A percentile compares a stretch with the other conserved stretches of the same genome.
These are phyloP conservation scores for Backusella liffmaniae DNA, from an alignment of 192 early-diverging fungal genomes.

Conservation along the genomic window DNA sequence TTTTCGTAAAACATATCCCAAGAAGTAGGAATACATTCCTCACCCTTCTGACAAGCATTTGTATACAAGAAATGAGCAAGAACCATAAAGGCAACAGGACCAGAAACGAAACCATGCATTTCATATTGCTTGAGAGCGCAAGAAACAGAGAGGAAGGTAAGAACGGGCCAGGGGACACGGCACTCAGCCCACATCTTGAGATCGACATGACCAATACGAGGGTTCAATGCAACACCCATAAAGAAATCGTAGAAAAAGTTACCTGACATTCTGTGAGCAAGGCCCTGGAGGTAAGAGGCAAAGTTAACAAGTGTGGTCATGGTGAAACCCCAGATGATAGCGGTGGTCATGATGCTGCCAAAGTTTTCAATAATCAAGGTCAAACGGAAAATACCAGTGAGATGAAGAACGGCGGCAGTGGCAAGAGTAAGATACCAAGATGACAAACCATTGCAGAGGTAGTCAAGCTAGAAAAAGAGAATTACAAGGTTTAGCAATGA, in stretches of 20 bases:
- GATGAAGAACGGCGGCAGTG: constrained; percentile 44
- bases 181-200: constrained; percentile 54
- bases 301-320: constrained; percentile 42
- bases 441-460: constrained; percentile 53
- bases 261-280: constrained; percentile 55
- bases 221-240: constrained; percentile 48
- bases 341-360: constrained; percentile 54
- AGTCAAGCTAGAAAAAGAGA: constrained; percentile 37
- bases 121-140: constrained; percentile 48
- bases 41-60: constrained; percentile 50
- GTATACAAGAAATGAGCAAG: constrained; percentile 50
- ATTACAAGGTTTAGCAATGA: background rate
- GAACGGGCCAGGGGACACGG: constrained; percentile 45
- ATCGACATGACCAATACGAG: constrained; percentile 44
- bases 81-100: constrained; percentile 43
- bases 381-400: constrained; percentile 43
- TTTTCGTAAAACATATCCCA: constrained; percentile 59
- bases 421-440: constrained; percentile 49
- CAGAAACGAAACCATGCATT: constrained; percentile 36
- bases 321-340: constrained; percentile 48
- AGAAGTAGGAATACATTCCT: constrained; percentile 52
- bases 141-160: constrained; percentile 49
- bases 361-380: constrained; percentile 55
- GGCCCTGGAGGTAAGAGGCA: constrained; percentile 29
- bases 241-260: constrained; percentile 48